Evolutionary conservation across 192 early-diverging fungal genomes (phyloP), one percentile per base, ranked within the genome.

Genomic region (Powellomyces hirtus): DNA sequence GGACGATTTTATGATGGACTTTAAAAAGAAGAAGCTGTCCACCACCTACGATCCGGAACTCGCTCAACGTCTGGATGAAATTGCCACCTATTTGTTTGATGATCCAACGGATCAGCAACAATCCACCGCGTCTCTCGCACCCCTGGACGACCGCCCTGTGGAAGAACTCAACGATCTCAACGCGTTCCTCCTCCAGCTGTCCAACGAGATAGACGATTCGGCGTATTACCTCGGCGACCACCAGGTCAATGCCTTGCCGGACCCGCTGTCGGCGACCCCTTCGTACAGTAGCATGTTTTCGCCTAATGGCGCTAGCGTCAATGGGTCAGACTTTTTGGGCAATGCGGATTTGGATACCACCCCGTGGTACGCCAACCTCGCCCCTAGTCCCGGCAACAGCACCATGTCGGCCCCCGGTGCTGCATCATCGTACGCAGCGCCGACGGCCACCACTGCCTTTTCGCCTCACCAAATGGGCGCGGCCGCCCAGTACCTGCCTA

Each of bases 161-260:
- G 67, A 68, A 33, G 59, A 70, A 27, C 34, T 62, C 2, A 50
- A 59, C 35, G 68, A 70, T 16, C 38, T 62, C 45, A 70, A 62
- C 33, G 20, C 13, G 0, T 70, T 70, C 27, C 26, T 70, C 10
- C 37, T 45, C 14, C 59, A 70, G 44, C 37, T 70, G 57, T 62
- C 46, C 4, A 70, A 50, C 24, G 68, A 70, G 50, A 59, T 70
- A 30, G 58, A 45, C 18, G 59, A 70, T 37, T 60, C 59, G 30
- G 16, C 36, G 1, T 60, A 60, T 22, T 60, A 60, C 37, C 59
- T 38, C 13, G 36, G 53, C 53, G 33, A 31, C 53, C 16, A 29
- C 29, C 20, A 18, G 7, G 29, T n/a, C n/a, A n/a, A n/a, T n/a
- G n/a, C n/a, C n/a, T n/a, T 31, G 18, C 33, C 29, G 29, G 53